Conservation (phyloP, 495 filamentous ascomycete species). For the Penicillium samsonianum region DNA sequence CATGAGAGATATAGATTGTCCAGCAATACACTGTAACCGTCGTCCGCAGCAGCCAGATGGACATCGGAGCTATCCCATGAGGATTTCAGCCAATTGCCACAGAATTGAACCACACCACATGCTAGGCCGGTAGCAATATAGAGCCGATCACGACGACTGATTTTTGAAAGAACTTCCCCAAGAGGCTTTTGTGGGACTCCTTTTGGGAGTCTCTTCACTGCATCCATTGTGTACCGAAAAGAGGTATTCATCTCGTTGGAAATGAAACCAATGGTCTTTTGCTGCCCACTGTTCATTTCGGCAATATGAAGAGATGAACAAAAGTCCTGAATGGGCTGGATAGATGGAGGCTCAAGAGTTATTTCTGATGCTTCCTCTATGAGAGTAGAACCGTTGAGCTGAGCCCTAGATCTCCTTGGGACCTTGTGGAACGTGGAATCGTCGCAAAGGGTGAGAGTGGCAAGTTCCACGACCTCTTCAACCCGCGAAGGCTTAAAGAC, state of each 20-base stretch:
- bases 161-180: constrained; percentile 10
- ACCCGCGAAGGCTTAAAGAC: constrained; percentile 10
- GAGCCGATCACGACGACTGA: constrained; percentile 31
- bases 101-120: constrained; percentile 37
- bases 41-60: constrained; percentile 6
- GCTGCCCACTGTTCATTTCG: not conserved
- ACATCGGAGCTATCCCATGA: constrained; percentile 29
- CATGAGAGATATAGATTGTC: constrained; percentile 21
- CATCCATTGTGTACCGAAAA: constrained; percentile 9
- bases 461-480: constrained; percentile 13
- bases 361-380: not conserved
- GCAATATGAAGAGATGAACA: constrained; percentile 6
- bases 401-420: not conserved
- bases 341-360: not conserved
- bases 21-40: constrained; percentile 6
- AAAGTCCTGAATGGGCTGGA: constrained; percentile 3
- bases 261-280: constrained; percentile 20
- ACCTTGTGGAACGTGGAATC: not conserved
- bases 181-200: constrained; percentile 7
- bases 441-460: too few relatives aligned
- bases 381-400: not conserved
- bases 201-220: not conserved
- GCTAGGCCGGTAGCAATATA: constrained; percentile 36
- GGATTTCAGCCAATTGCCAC: constrained; percentile 36
- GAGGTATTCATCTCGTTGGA: constrained; percentile 1